phyloP scores from a whole-genome alignment of 192 early-diverging fungal species.

The Funneliformis mosseae region DNA sequence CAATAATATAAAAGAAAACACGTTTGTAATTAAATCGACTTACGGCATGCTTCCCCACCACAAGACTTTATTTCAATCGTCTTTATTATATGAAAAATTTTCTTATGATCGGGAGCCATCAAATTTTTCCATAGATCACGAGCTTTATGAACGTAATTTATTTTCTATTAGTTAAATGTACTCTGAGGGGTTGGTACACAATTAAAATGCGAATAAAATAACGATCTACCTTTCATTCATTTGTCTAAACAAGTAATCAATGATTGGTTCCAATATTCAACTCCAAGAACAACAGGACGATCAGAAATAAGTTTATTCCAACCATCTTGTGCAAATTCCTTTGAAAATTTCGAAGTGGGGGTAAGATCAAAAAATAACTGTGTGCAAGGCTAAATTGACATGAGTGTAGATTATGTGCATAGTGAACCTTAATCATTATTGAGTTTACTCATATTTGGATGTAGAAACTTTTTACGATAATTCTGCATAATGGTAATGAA shows the following conservation, averaged over 20 bases:
- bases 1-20: neutral
- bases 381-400: slow-evolving; percentile 29
- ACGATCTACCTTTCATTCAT: neutral
- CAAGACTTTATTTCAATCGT: slow-evolving; percentile 31
- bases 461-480: neutral
- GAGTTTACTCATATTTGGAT: slow-evolving; percentile 31
- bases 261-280: slow-evolving; percentile 22
- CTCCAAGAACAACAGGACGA: neutral
- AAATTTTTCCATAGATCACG: slow-evolving; percentile 20
- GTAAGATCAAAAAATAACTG: slow-evolving; percentile 29
- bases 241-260: slow-evolving; percentile 28
- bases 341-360: slow-evolving; percentile 28
- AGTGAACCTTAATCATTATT: neutral
- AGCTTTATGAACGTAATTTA: slow-evolving; percentile 27
- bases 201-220: neutral
- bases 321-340: slow-evolving; percentile 11
- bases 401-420: neutral
- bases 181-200: neutral
- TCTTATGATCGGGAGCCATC: slow-evolving; percentile 12
- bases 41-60: slow-evolving; percentile 30
- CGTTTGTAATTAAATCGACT: slow-evolving; percentile 14
- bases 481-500: too few relatives aligned
- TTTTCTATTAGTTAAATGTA: neutral
- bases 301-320: slow-evolving; percentile 25
- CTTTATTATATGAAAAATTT: slow-evolving; percentile 33